phyloP scores from a whole-genome alignment of 176 grass and related monocot genomes.

The Tuctoria greenei region DNA sequence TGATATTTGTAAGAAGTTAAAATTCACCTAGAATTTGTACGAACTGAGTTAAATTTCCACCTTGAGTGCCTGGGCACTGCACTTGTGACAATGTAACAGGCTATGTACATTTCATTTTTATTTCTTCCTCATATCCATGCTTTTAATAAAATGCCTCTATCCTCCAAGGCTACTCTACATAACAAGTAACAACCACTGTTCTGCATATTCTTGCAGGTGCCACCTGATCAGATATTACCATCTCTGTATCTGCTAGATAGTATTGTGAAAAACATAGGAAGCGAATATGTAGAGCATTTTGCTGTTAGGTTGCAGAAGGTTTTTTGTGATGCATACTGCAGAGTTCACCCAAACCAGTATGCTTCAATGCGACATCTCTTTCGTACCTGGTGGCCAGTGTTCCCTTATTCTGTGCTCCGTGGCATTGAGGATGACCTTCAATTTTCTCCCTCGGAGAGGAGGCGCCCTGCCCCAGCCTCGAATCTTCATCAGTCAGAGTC shows the following conservation, averaged over 20 bases:
- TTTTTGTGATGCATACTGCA: slow-evolving; percentile 79
- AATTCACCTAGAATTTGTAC: background rate
- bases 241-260: slow-evolving; percentile 97
- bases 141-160: slow-evolving; percentile 13
- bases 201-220: slow-evolving; percentile 63
- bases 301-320: slow-evolving; percentile 68
- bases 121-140: background rate
- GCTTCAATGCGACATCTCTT: slow-evolving; percentile 83
- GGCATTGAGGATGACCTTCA: slow-evolving; percentile 87
- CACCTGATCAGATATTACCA: slow-evolving; percentile 85
- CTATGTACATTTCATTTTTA: background rate
- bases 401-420: slow-evolving; percentile 63
- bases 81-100: background rate
- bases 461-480: slow-evolving; percentile 24
- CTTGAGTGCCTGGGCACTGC: background rate
- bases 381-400: slow-evolving; percentile 82
- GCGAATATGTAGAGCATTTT: slow-evolving; percentile 80
- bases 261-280: slow-evolving; percentile 98
- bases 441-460: slow-evolving; percentile 59
- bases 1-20: background rate
- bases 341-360: slow-evolving; percentile 71
- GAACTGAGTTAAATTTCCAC: background rate
- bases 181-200: background rate
- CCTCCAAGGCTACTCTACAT: slow-evolving; percentile 16
- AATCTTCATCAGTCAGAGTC: slow-evolving; percentile 52